Conservation (phyloP, 208 protist genomes). For the Crithidia fasciculata region DNA sequence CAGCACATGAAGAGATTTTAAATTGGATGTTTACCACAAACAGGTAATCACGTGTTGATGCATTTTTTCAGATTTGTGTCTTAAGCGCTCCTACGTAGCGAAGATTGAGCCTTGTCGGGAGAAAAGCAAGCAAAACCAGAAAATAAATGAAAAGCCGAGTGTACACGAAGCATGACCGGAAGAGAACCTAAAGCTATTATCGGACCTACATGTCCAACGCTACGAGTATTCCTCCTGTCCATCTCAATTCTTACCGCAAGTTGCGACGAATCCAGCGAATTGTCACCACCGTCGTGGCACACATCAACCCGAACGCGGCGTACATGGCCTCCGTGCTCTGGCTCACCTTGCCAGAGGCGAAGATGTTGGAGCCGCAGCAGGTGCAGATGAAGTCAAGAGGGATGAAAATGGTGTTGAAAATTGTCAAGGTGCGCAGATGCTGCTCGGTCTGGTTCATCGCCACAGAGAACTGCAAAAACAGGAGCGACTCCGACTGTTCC, state of each 20-base stretch:
- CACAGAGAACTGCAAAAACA: constrained; percentile 62
- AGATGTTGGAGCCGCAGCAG: constrained; percentile 53
- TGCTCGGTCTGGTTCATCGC: constrained; percentile 59
- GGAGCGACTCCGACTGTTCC: constrained; percentile 61
- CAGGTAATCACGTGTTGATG: too few species aligned
- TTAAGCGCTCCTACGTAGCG: too few species aligned
- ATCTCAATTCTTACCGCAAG: background rate
- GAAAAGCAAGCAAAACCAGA: background rate
- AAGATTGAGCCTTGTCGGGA: too few species aligned
- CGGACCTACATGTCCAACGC: too few species aligned
- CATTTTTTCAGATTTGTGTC: too few species aligned
- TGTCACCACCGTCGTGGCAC: constrained; percentile 26
- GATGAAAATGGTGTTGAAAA: constrained; percentile 74
- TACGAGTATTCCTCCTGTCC: too few species aligned
- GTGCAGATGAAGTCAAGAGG: constrained; percentile 63
- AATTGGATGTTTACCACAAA: too few species aligned
- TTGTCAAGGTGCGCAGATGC: constrained; percentile 62
- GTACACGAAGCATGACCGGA: too few species aligned
- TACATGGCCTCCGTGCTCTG: constrained; percentile 19
- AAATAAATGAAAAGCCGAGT: background rate
- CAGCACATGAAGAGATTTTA: too few species aligned
- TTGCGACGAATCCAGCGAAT: constrained; percentile 32
- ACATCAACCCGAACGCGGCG: constrained; percentile 23
- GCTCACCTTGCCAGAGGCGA: constrained; percentile 6
- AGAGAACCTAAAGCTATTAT: background rate